Evolutionary conservation across 306 rosid genomes (phyloP), one percentile per base, ranked within the genome.

Genomic region (Glycine tomentella): DNA sequence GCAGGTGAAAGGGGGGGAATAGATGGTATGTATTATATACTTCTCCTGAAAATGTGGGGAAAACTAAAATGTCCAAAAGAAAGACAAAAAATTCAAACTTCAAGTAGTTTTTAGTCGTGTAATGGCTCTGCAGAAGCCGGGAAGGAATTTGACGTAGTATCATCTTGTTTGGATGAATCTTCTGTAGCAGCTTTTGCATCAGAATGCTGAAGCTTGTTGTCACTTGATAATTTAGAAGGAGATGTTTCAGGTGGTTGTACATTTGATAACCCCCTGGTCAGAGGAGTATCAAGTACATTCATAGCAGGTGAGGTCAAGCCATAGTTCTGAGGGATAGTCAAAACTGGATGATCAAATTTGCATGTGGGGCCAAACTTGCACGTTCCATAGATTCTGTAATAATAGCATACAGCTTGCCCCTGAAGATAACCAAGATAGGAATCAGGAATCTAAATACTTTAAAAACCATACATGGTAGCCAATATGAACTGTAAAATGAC

Each of bases 331-430:
- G 95, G 85, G 49, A 83, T 57, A 8, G 90, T 82, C 80, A 89
- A 25, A 64, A 75, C 64, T 15, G 97, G 97, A 86, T 94, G 98
- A 79, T 94, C 97, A 81, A 83, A 94, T 84, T 84, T 91, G 91
- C 98, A 94, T 51, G 97, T 91, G 50, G 98, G 92, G 15, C 98
- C 98, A 57, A 87, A 94, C 87, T 91, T 94, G 97, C 98, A 94
- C 83, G 89, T 81, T 71, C 98, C 97, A 82, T 87, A 90, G 88
- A 88, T 81, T 75, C 84, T 81, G 84, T 91, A 94, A 76, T 86
- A 87, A 45, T 97, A 88, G 82, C 98, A 94, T 33, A 90, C 67
- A 82, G 97, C 90, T 38, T 90, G 93, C 67, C 98, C 98, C 97
- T 94, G 90, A 76, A 86, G 78, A 61, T 73, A 84, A n/a, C 66